Conservation (phyloP, 495 filamentous ascomycete genomes). For the Paragyromitra xinjiangensis region DNA sequence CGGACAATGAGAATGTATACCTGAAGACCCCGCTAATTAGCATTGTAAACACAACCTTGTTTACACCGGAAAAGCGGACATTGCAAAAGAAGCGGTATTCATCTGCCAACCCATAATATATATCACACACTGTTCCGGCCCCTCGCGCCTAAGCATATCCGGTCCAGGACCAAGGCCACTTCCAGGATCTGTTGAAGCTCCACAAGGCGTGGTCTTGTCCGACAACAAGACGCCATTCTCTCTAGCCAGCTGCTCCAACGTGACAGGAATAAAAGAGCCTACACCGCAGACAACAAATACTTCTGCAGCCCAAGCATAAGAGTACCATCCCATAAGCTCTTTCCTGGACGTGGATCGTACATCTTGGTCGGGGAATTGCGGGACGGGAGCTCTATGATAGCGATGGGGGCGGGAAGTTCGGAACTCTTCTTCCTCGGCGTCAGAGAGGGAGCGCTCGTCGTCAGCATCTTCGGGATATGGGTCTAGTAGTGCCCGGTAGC, state of each 20-base stretch:
- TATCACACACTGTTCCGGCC: slow-evolving; percentile 79
- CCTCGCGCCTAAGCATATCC: slow-evolving; percentile 56
- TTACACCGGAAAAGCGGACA: slow-evolving; percentile 61
- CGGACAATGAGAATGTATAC: slow-evolving; percentile 94
- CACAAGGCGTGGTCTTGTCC: slow-evolving; percentile 77
- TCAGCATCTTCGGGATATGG: slow-evolving; percentile 64
- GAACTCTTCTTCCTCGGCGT: slow-evolving; percentile 57
- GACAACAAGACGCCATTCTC: slow-evolving; percentile 85
- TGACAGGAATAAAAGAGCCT: slow-evolving; percentile 96
- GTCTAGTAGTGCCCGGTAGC: slow-evolving; percentile 50
- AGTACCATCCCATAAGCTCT: slow-evolving; percentile 93
- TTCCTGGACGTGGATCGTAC: slow-evolving; percentile 83
- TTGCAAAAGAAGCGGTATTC: slow-evolving; percentile 96
- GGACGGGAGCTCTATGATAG: slow-evolving; percentile 42
- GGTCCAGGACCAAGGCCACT: slow-evolving; percentile 31
- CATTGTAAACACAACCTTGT: slow-evolving; percentile 13
- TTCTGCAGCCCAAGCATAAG: slow-evolving; percentile 96
- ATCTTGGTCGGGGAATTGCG: slow-evolving; percentile 82
- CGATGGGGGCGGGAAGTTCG: slow-evolving; percentile 23
- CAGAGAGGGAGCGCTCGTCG: slow-evolving; percentile 68
- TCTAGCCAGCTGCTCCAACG: slow-evolving; percentile 89
- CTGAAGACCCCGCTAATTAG: slow-evolving; percentile 40
- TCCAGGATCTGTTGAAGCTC: slow-evolving; percentile 48
- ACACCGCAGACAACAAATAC: slow-evolving; percentile 95
- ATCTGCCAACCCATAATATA: slow-evolving; percentile 82